phyloP scores from a whole-genome alignment of 1,284 basidiomycete species.

The Cystobasidium pallidum region DNA sequence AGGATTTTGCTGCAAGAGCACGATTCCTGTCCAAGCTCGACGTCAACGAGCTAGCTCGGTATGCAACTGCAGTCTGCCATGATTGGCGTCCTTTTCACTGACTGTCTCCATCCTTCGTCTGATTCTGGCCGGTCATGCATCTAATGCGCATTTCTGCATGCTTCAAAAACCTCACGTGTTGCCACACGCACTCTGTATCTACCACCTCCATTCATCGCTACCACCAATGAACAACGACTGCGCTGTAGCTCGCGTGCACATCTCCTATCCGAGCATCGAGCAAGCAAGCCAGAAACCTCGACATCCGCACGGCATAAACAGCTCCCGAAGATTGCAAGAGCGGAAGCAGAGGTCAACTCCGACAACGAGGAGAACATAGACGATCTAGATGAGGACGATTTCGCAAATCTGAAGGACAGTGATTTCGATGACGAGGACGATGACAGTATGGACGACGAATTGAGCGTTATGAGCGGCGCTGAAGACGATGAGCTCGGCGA shows the following conservation, averaged over 20 bases:
- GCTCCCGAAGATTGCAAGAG: conserved; percentile 35
- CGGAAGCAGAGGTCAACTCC: conserved; percentile 28
- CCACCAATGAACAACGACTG: no score
- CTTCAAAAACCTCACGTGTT: conserved; percentile 5
- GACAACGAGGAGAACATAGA: conserved; percentile 68
- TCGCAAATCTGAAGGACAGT: conserved; percentile 53
- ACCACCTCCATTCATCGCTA: conserved; percentile 35
- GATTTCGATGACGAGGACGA: conserved; percentile 48
- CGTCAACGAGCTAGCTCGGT: conserved; percentile 72
- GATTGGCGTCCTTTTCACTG: neutral
- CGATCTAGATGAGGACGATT: conserved; percentile 61
- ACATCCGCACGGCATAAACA: conserved; percentile 64
- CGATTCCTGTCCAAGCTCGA: conserved; percentile 69
- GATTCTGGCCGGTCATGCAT: neutral
- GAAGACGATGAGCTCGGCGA: conserved; percentile 70
- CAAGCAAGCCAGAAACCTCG: conserved; percentile 68
- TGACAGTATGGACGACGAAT: conserved; percentile 48
- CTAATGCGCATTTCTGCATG: neutral
- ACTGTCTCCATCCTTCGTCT: neutral
- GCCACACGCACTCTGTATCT: conserved; percentile 22
- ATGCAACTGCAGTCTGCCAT: conserved; percentile 54
- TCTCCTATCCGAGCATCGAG: conserved; percentile 69
- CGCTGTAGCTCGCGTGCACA: conserved; percentile 39
- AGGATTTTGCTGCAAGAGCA: conserved; percentile 57
- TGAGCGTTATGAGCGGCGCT: conserved; percentile 65